These are phyloP conservation scores for Pseudogymnoascus sp. DNA, from an alignment of 2,329 filamentous ascomycete genomes.

Conservation along the genomic window DNA sequence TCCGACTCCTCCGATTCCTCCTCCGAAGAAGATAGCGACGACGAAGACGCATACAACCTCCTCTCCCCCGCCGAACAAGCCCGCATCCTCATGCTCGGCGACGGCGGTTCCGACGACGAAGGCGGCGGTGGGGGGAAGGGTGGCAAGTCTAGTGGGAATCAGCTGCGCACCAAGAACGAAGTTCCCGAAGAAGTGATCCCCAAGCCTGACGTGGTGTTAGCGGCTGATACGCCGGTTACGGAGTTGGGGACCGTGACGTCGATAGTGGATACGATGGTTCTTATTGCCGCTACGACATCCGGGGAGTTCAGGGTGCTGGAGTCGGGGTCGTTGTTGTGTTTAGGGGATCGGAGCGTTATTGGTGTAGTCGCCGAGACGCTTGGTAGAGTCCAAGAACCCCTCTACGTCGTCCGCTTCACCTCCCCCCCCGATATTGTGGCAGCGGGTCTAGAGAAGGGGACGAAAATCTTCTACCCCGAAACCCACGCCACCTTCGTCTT, in stretches of 20 bases:
- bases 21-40: slow-evolving; percentile 43
- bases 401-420: slow-evolving; percentile 74
- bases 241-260: slow-evolving; percentile 67
- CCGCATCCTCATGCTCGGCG: slow-evolving; percentile 69
- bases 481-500: slow-evolving; percentile 76
- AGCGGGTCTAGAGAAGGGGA: slow-evolving; percentile 58
- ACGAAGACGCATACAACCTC: slow-evolving; percentile 60
- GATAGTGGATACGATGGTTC: slow-evolving; percentile 66
- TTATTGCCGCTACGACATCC: slow-evolving; percentile 69
- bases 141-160: slow-evolving; percentile 32
- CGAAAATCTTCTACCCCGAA: slow-evolving; percentile 69
- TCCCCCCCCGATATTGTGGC: slow-evolving; percentile 58
- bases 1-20: slow-evolving; percentile 45
- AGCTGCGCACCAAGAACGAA: slow-evolving; percentile 78
- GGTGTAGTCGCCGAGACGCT: slow-evolving; percentile 80
- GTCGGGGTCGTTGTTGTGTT: slow-evolving; percentile 73
- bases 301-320: slow-evolving; percentile 83
- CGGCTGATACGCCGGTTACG: slow-evolving; percentile 65
- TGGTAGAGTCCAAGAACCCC: slow-evolving; percentile 74
- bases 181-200: slow-evolving; percentile 51
- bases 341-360: slow-evolving; percentile 63
- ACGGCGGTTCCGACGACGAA: slow-evolving; percentile 72
- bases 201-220: slow-evolving; percentile 72
- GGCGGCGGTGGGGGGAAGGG: slow-evolving; percentile 42
- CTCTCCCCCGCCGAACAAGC: slow-evolving; percentile 76